Percentiles rank a stretch among this genome's conserved stretches.
These are phyloP conservation scores for Chlorella sp. DNA, from an alignment of 139 green algal genomes.

Conservation along the genomic window DNA sequence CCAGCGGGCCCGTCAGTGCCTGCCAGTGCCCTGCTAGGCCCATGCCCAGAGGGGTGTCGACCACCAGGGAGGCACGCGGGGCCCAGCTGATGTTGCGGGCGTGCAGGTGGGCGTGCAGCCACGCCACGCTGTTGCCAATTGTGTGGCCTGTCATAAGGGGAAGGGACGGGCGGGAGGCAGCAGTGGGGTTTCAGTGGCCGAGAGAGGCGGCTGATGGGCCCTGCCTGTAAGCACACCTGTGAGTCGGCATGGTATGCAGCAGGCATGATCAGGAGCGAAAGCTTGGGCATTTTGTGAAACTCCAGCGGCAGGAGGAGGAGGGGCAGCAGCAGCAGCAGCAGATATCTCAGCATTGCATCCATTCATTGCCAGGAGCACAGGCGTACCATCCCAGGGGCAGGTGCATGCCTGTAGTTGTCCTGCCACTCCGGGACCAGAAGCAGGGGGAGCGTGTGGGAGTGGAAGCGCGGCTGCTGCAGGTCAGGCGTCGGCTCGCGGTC, in stretches of 20 bases:
- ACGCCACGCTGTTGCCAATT: not conserved
- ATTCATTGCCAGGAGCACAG: not conserved
- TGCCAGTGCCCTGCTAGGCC: not conserved
- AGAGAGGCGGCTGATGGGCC: not conserved
- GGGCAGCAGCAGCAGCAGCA: not conserved
- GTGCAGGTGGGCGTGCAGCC: not conserved
- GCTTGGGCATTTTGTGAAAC: too few species aligned
- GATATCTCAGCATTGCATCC: not conserved
- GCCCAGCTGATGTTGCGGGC: conserved; percentile 1
- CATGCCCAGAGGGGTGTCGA: not conserved
- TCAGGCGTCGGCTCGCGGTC: not conserved
- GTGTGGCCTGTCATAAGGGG: not conserved
- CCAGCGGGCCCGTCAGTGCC: not conserved
- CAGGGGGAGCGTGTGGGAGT: not conserved
- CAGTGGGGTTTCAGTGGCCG: not conserved
- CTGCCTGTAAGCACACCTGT: too few species aligned
- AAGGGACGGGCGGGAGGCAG: not conserved
- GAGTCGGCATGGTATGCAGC: not conserved
- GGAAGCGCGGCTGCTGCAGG: not conserved
- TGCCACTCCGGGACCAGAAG: not conserved
- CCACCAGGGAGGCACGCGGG: not conserved
- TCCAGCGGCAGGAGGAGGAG: not conserved
- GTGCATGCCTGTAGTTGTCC: not conserved
- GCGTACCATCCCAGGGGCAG: too few species aligned
- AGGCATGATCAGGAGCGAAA: not conserved